Evolutionary conservation across 2,329 filamentous ascomycete genomes (phyloP), one percentile per base, ranked within the genome.

Genomic region (Gyromitra esculenta): DNA sequence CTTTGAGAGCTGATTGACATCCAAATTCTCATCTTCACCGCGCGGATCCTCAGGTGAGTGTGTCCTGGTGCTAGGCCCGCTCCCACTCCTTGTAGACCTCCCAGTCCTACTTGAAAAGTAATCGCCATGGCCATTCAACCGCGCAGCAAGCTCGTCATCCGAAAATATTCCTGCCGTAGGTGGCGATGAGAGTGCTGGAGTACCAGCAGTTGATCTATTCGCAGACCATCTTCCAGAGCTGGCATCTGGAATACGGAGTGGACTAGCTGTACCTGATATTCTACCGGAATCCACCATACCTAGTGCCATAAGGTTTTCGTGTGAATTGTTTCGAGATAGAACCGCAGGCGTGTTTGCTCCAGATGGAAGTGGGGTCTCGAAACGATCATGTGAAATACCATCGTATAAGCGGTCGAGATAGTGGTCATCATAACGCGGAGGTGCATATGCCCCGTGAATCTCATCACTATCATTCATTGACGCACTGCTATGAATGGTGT

Each of bases 401-500:
- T 93, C 93, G 84, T 97, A 99, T 0, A 98, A 87, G 82, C 93
- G 91, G 83, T 99, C 96, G 35, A 98, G 89, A 57, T 92, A 88
- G 83, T 98, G 96, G 81, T 95, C 89, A 76, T 93, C 94, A 81
- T 99, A 99, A 50, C 94, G 89, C 0, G 96, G 96, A n/a, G 96
- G 96, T 9, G 95, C 94, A 75, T 91, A 88, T 35, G 88, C 87
- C 21, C 88, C 86, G 73, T 89, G 85, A 52, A 89, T 87, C 52
- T 86, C 85, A 57, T 87, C 85, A 8, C 85, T 85, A 75, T 85
- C 82, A 82, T 86, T 80, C 15, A 88, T 86, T n/a, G 85, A 85
- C 81, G 89, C 88, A 11, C 13, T 54, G 68, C 88, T 87, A 68
- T 92, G 86, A 1, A 98, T 87, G 81, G 92, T 91, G 80, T 97